These are phyloP conservation scores for Epichloe amarillans DNA, from an alignment of 2,329 filamentous ascomycete genomes.

Conservation along the genomic window DNA sequence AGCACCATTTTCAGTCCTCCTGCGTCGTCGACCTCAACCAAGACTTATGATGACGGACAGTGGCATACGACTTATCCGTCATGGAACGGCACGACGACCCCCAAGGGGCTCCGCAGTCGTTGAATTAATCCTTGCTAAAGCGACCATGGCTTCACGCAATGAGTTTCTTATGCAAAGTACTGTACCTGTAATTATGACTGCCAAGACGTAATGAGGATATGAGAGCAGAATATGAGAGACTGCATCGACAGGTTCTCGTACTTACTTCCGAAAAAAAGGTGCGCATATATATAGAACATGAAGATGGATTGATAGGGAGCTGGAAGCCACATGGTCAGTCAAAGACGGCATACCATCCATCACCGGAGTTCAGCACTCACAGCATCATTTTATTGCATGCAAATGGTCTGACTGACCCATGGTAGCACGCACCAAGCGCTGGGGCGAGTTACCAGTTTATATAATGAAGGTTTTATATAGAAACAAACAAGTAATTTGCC, in stretches of 20 bases:
- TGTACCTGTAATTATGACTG: background rate
- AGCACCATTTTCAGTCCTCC: conserved; percentile 2
- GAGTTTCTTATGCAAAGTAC: background rate
- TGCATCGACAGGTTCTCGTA: background rate
- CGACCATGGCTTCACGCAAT: too few relatives aligned
- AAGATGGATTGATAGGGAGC: background rate
- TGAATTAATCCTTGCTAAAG: background rate
- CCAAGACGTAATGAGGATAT: background rate
- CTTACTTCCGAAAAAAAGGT: background rate
- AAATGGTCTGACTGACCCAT: background rate
- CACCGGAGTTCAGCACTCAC: background rate
- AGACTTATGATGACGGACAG: conserved; percentile 27
- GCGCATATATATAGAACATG: background rate
- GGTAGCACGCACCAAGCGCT: conserved; percentile 11
- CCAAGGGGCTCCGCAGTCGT: background rate
- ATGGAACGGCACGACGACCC: conserved; percentile 25
- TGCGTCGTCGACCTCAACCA: conserved; percentile 11
- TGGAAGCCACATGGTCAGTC: background rate
- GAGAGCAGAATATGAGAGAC: background rate
- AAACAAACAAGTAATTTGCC: background rate
- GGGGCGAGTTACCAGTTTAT: conserved; percentile 5
- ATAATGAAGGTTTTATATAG: background rate
- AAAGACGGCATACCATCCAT: background rate
- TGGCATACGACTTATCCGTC: conserved; percentile 34
- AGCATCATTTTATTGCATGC: background rate